These are phyloP conservation scores for Ascodesmis nigricans DNA, from an alignment of 495 filamentous ascomycete species.

Conservation along the genomic window DNA sequence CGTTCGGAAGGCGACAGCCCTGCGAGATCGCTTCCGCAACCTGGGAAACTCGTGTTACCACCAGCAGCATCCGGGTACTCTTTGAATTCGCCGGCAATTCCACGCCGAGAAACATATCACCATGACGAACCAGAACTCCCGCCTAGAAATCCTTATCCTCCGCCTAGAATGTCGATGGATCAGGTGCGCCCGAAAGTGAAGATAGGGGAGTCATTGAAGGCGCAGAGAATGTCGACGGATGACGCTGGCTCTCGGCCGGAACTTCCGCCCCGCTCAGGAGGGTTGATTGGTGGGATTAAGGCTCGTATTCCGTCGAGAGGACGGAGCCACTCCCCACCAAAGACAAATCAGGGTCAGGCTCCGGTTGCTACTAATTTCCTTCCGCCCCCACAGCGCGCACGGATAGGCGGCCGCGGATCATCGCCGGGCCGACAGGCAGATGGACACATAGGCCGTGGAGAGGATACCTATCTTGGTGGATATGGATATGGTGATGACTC, in stretches of 20 bases:
- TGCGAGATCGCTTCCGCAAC: not conserved
- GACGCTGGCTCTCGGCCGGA: slow-evolving; percentile 18
- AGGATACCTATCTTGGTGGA: not conserved
- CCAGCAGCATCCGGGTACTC: not conserved
- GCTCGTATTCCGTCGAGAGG: slow-evolving; percentile 17
- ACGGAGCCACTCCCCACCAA: slow-evolving; percentile 19
- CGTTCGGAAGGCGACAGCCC: slow-evolving; percentile 17
- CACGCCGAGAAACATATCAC: not conserved
- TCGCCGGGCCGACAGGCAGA: slow-evolving; percentile 14
- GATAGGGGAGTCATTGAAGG: slow-evolving; percentile 17
- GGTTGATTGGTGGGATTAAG: slow-evolving; percentile 11
- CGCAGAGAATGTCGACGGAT: slow-evolving; percentile 15
- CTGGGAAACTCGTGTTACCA: not conserved
- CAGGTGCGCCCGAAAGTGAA: slow-evolving; percentile 14
- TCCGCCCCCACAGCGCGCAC: slow-evolving; percentile 14
- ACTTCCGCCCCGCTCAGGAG: slow-evolving; percentile 14
- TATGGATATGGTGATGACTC: slow-evolving; percentile 20
- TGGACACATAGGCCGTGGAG: slow-evolving; percentile 1
- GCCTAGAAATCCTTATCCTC: slow-evolving; percentile 10
- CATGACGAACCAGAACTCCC: not conserved
- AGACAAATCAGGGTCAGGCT: slow-evolving; percentile 3
- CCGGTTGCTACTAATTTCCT: slow-evolving; percentile 9
- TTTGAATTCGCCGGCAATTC: not conserved
- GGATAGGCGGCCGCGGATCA: slow-evolving; percentile 12
- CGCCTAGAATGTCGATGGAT: slow-evolving; percentile 17